Percentiles rank a stretch among this genome's conserved stretches.
Conservation (phyloP, 495 filamentous ascomycete species). For the Penicillium dipodomyicola region DNA sequence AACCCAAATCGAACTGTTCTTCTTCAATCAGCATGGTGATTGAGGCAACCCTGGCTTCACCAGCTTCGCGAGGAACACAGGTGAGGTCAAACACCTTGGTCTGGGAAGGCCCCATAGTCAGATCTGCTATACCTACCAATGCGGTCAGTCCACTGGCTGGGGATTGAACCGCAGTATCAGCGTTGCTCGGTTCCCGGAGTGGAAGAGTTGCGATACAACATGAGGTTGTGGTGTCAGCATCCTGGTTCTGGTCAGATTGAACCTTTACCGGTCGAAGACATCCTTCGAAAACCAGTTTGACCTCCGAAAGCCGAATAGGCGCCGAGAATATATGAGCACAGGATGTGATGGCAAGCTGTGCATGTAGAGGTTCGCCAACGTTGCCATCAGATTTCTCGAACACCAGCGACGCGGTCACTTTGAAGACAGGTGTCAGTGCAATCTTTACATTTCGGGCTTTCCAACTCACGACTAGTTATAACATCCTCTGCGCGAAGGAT, state of each 20-base stretch:
- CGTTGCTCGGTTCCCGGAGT: conserved; percentile 35
- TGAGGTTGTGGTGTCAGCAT: conserved; percentile 26
- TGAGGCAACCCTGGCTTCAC: conserved; percentile 63
- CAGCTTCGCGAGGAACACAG: conserved; percentile 75
- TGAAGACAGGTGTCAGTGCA: conserved; percentile 4
- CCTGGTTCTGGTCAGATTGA: conserved; percentile 32
- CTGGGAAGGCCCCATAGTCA: conserved; percentile 66
- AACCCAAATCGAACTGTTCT: conserved; percentile 65
- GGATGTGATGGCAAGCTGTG: conserved; percentile 74
- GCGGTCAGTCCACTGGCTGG: conserved; percentile 40
- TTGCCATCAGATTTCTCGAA: conserved; percentile 75
- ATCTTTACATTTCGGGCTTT: neutral
- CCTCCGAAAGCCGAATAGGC: conserved; percentile 61
- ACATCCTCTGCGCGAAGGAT: conserved; percentile 65
- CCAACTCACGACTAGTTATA: conserved; percentile 60
- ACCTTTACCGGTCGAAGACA: conserved; percentile 59
- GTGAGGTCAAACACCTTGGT: conserved; percentile 69
- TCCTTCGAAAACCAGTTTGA: conserved; percentile 69
- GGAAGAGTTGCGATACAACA: conserved; percentile 32
- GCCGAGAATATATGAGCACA: conserved; percentile 59
- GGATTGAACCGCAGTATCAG: conserved; percentile 37
- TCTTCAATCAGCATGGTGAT: conserved; percentile 61
- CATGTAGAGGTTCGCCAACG: conserved; percentile 71
- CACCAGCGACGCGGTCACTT: conserved; percentile 66
- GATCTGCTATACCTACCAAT: conserved; percentile 57